Evolutionary conservation across 495 filamentous ascomycete genomes (phyloP), one percentile per base, ranked within the genome.

Genomic region (Daldinia grandis): DNA sequence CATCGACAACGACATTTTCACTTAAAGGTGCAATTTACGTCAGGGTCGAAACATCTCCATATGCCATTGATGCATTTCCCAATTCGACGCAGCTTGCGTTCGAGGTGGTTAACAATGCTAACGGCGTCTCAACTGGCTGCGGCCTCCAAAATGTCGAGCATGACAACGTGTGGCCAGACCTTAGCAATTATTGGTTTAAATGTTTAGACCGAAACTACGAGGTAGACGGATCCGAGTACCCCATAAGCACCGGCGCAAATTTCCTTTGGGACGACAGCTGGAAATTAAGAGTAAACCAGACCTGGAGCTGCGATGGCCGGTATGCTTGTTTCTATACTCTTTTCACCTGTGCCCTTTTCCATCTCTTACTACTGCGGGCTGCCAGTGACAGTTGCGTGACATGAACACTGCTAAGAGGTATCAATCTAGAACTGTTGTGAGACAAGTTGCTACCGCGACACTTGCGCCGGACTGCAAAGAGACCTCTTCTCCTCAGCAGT

Each of bases 211-310:
- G 58, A 5, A 65, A 24, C 19, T 50, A 72, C 9, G 58, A 60
- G 1, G 54, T 66, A 1, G 58, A 42, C 12, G 72, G 60, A 5
- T 9, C 38, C 2, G 51, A 69, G 6, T 67, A 68, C 33, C 35
- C 68, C 21, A 59, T 76, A 5, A 56, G 5, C 25, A 76, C 74
- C 40, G 64, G 56, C 37, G 62, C 62, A 24, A 62, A 54, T 3
- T 12, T 74, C 40, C 14, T 62, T 30, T 76, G 64, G 42, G 42
- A 47, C 40, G 66, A 76, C 5, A 50, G 42, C 1, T 76, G 74
- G 74, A 51, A 50, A 30, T 28, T 76, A 24, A 62, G 31, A 27
- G 74, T 76, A 10, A 76, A 76, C 31, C 74, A 76, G 65, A 76
- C 64, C 14, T 72, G 65, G 68, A 50, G 42, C 17, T 74, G 74